Evolutionary conservation across 1,284 basidiomycete genomes (phyloP), one percentile per base, ranked within the genome.

Genomic region (Amylostereum chailletii): DNA sequence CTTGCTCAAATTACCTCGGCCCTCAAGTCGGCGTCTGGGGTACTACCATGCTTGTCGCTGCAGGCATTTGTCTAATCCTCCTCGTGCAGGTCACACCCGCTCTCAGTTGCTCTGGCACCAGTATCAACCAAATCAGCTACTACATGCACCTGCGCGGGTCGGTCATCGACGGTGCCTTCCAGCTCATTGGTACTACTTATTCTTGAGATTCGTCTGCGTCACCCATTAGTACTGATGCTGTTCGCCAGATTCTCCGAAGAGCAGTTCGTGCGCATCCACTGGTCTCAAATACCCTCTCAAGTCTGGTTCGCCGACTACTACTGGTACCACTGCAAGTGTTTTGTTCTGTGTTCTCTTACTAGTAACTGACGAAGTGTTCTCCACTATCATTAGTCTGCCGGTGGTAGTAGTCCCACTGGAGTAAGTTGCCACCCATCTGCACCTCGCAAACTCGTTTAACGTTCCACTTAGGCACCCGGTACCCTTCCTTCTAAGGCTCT

Each of bases 221-320:
- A 19, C 19, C 19, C 19, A 19, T 19, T 19, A 19, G 19, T 19
- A 19, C 19, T 19, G 19, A 19, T 19, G 19, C 19, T 19, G 19
- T 19, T 19, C 19, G 19, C 19, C 19, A 19, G 19, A 19, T 19
- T 19, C 19, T 19, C 19, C 19, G 19, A 19, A 19, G 19, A 19
- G 19, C 19, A 19, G 19, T 19, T 19, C 19, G 19, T 19, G 19
- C 19, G 19, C 74, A 0, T 71, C 71, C 5, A 70, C 60, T 34
- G 81, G 79, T n/a, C 75, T 89, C 58, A 75, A 71, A 53, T 89
- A 87, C 60, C 72, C 70, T n/a, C 75, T 71, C 0, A 88, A 86
- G 64, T 63, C 71, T 27, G 67, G 75, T 3, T 53, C 61, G 7
- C 46, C 62, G 19, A 57, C 44, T 30, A 44, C 27, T 38, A 19